Conservation (phyloP, 1,284 basidiomycete species). For the Pyrrhoderma noxium region DNA sequence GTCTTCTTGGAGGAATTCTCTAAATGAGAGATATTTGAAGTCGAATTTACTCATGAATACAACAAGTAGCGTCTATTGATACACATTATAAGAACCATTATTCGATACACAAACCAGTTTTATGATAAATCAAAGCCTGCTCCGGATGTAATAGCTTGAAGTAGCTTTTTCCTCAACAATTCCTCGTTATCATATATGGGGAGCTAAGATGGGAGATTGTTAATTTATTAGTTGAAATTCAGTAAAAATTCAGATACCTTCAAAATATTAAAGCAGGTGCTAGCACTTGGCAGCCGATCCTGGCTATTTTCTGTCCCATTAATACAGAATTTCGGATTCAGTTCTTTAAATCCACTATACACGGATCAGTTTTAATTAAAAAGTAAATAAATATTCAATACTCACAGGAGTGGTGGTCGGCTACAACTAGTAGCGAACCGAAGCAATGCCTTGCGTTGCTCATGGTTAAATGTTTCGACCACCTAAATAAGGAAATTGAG, state of each 20-base stretch:
- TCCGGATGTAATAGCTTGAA: constrained; percentile 78
- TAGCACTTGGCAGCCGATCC: constrained; percentile 69
- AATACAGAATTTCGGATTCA: constrained; percentile 81
- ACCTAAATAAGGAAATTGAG: constrained; percentile 38
- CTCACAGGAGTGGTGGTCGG: constrained; percentile 77
- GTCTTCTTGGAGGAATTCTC: too few species aligned
- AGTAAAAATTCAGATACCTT: constrained; percentile 42
- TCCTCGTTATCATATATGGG: constrained; percentile 60
- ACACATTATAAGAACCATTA: background rate
- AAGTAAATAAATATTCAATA: constrained; percentile 17
- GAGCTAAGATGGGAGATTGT: constrained; percentile 37
- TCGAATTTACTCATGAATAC: too few species aligned
- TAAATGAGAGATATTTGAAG: too few species aligned
- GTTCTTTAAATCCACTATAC: constrained; percentile 76
- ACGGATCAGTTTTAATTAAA: constrained; percentile 4
- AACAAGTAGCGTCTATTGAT: too few species aligned
- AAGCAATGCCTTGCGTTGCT: constrained; percentile 64
- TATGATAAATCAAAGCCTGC: constrained; percentile 84
- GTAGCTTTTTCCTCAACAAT: constrained; percentile 65
- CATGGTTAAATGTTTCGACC: constrained; percentile 65
- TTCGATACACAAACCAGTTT: background rate
- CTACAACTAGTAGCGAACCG: constrained; percentile 90
- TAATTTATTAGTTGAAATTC: constrained; percentile 2
- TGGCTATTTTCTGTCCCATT: constrained; percentile 71
- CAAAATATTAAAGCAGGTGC: constrained; percentile 82